Evolutionary conservation across 2,329 filamentous ascomycete genomes (phyloP), one percentile per base, ranked within the genome.

Genomic region (Ophiostoma ips): DNA sequence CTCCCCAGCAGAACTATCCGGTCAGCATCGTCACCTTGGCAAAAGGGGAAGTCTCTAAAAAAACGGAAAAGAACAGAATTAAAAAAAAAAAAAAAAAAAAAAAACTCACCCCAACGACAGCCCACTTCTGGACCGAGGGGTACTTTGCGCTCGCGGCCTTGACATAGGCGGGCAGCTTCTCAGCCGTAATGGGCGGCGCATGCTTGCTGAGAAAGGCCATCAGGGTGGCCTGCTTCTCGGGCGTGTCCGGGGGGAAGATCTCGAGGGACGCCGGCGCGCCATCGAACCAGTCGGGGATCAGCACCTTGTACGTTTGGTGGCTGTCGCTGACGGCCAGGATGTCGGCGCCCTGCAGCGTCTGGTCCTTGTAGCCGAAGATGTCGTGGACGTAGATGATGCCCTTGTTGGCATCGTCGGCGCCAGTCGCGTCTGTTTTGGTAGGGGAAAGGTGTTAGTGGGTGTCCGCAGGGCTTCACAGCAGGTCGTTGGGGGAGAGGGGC

Each of bases 251-350:
- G 2, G 83, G 82, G 62, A 78, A 78, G 68, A 73, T 31, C 3
- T 69, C 69, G 63, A 79, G 72, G 46, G 69, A 66, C 59, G 67
- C 68, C 2, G 86, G 83, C 56, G 77, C 73, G 63, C 86, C 88
- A 53, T 84, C 76, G 70, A 95, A 94, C 74, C 86, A 90, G 68
- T 95, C 89, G 28, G 89, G 89, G 55, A 95, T 89, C 67, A 89
- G 88, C 57, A 95, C 85, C 58, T 80, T 81, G 71, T 94, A 92
- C 61, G 84, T 78, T 63, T 69, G 76, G 66, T 68, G 73, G 64
- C 69, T 61, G 59, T 76, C 71, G 53, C 71, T 69, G 43, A 67
- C 68, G 41, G 77, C 71, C 21, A 83, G 68, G 57, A 78, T 84
- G 58, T 87, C 83, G 55, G 79, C 79, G 21, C 81, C 83, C 63